Base-by-base conservation (phyloP, 2,329 filamentous ascomycete genomes). In the Leptodontidium sp. region DNA sequence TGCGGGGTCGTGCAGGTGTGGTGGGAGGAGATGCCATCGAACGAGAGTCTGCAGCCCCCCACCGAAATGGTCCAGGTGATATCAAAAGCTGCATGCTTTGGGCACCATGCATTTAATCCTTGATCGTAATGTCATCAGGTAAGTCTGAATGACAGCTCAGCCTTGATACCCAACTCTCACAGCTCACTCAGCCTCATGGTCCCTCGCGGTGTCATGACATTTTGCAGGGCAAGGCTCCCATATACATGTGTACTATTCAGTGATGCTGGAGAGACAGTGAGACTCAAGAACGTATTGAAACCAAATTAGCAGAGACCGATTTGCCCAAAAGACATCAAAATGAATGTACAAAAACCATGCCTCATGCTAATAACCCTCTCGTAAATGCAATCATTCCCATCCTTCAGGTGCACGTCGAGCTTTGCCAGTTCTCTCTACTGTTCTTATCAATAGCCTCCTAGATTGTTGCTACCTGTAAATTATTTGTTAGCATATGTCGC, bases 1-100 rank as follows among this genome's bases (percentile, higher is more conserved):
- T 53, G 50, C 50, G 50, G 50, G 50, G 50, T 53, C 50, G 29
- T 53, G 50, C 50, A 53, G 50, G 50, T 53, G 24, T 15, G 50
- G 24, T 15, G 50, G 50, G 50, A 29, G 24, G 3, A 32, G 50
- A 24, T 52, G 49, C 50, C 29, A 26, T 53, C 50, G 50, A 53
- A 53, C 50, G 50, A 53, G 50, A 53, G 6, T 15, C 50, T 53
- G 24, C 24, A 21, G 50, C 50, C 50, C 50, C 50, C 50, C 50
- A 53, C 50, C 50, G 38, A 53, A 53, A 29, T 53, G 3, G 50
- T 53, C 50, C 50, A 53, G 24, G 50, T 53, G 50, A 53, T 53
- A 53, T 14, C 24, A 12, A 53, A 4, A 29, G 11, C 50, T 53
- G 11, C 50, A 53, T 53, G 24, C 50, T 53, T 53, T 53, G 50